Evolutionary conservation across 257 asterid genomes (phyloP).

Genomic region (Petrea volubilis): DNA sequence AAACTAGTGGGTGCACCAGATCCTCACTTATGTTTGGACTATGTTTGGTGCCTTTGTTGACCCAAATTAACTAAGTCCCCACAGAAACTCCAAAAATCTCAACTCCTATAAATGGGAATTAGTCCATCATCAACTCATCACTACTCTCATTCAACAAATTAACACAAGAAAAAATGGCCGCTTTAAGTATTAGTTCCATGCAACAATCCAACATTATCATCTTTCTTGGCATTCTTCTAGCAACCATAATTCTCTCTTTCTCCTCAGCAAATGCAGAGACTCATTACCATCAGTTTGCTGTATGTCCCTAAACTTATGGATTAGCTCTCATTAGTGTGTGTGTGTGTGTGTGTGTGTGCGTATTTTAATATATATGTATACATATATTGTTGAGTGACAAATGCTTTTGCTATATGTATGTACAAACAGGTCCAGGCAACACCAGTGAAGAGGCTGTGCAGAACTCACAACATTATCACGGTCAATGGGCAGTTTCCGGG

Average conservation of each 20-base stretch:
- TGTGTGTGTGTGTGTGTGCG: neutral
- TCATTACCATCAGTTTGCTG: constrained; percentile 52
- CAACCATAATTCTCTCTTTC: constrained; percentile 18
- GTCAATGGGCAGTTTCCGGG: constrained; percentile 80
- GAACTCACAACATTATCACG: constrained; percentile 51
- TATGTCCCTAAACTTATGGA: constrained; percentile 21
- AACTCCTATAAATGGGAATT: constrained; percentile 12
- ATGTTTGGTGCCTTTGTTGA: constrained; percentile 30
- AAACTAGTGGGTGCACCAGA: constrained; percentile 51
- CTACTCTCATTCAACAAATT: constrained; percentile 7
- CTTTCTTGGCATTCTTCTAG: constrained; percentile 27
- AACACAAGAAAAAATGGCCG: constrained; percentile 4
- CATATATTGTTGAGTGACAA: neutral
- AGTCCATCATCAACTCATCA: constrained; percentile 1
- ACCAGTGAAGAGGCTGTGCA: constrained; percentile 64
- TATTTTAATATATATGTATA: neutral
- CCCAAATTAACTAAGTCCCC: constrained; percentile 9
- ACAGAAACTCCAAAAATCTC: neutral
- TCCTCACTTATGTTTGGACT: constrained; percentile 37
- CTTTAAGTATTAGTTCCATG: constrained; percentile 17
- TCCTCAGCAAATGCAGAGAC: constrained; percentile 48
- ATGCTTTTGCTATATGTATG: neutral
- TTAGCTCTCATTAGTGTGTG: neutral
- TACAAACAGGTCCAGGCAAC: constrained; percentile 49
- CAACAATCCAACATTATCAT: constrained; percentile 17